Evolutionary conservation across 2,329 filamentous ascomycete species (phyloP), one percentile per base, ranked within the genome.

Genomic region (Fusarium austroafricanum): DNA sequence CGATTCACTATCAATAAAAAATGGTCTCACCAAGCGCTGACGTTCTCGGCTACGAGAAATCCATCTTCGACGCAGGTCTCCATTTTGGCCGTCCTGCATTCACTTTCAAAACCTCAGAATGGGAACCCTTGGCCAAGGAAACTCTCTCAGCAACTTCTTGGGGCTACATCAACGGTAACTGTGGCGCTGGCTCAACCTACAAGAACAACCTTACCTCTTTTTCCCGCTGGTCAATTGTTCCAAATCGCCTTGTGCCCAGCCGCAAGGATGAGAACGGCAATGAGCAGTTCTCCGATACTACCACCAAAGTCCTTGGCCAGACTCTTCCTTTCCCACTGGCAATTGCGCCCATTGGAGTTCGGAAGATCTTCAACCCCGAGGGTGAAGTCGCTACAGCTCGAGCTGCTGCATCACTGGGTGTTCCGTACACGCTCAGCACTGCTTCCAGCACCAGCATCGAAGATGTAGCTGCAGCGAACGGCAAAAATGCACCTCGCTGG

Each of bases 111-210:
- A 14, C 57, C 2, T 62, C 59, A 2, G 20, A 15, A 11, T 62
- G 65, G 65, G 65, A 68, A 9, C 21, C 59, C 1, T 14, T 68
- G 20, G 64, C 65, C 0, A 61, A 68, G 10, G 21, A 65, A 2
- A 37, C 49, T 5, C 64, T 68, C 3, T 68, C 65, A 0, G 59
- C 64, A 7, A 65, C 64, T 3, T 68, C 65, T 1, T 68, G 65
- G 65, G 64, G 65, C 1, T 68, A 68, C 1, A 68, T 68, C 9
- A 50, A 65, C 9, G 64, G 65, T 2, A 68, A 68, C 15, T 68
- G 64, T 1, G 64, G 65, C 1, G 50, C 52, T 4, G 65, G 64
- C 2, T 55, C 65, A 15, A 68, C 65, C 0, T 68, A 68, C 8
- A 55, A 15, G 3, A 68, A 68, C 1, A 68, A 68, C 14, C 14